These are phyloP conservation scores for Fusarium sublunatum DNA, from an alignment of 2,329 filamentous ascomycete genomes.

Conservation along the genomic window DNA sequence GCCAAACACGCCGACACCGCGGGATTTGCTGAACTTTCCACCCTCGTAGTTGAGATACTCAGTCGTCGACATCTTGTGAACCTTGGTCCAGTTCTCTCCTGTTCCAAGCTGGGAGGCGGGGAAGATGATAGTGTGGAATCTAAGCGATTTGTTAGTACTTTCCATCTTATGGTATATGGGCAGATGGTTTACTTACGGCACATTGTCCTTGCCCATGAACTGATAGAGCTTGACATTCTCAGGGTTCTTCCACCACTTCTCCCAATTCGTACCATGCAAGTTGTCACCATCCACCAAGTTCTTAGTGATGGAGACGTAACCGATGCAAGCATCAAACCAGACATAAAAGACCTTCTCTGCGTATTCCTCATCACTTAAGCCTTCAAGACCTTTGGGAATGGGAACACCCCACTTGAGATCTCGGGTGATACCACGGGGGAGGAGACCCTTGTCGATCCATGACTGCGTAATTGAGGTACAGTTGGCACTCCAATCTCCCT, in stretches of 20 bases:
- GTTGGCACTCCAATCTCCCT: conserved; percentile 82
- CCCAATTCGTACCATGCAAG: conserved; percentile 74
- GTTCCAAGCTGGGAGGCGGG: conserved; percentile 88
- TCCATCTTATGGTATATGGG: too few species aligned
- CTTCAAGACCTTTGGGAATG: conserved; percentile 60
- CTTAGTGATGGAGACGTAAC: conserved; percentile 94
- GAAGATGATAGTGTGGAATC: conserved; percentile 85
- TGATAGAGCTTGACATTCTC: conserved; percentile 90
- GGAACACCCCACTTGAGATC: conserved; percentile 90
- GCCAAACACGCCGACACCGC: conserved; percentile 90
- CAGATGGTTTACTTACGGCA: conserved; percentile 58
- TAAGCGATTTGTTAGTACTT: conserved; percentile 19
- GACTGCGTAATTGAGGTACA: conserved; percentile 80
- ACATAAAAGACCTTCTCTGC: conserved; percentile 85
- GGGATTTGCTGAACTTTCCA: conserved; percentile 93
- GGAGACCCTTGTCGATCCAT: conserved; percentile 86
- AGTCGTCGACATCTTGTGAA: conserved; percentile 88
- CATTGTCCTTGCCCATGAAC: conserved; percentile 84
- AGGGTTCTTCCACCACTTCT: conserved; percentile 93
- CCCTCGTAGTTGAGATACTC: conserved; percentile 89
- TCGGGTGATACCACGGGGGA: conserved; percentile 88
- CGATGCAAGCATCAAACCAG: conserved; percentile 92
- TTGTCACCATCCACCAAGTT: conserved; percentile 76
- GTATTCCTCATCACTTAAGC: conserved; percentile 65
- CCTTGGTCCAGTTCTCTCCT: conserved; percentile 86